phyloP scores from a whole-genome alignment of 73 alveolate genomes.

The Tetrahymena thermophila region DNA sequence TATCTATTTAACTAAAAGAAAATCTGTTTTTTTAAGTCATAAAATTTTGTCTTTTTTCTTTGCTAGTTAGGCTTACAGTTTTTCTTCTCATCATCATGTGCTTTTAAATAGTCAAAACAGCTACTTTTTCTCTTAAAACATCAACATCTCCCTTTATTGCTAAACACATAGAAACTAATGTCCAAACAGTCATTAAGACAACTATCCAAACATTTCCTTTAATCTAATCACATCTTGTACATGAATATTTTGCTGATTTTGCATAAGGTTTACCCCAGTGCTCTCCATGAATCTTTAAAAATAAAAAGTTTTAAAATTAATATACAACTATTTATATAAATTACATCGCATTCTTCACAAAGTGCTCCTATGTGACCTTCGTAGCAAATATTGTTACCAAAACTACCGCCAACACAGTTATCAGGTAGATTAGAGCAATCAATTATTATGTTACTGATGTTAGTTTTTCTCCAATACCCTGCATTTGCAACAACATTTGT shows the following conservation, averaged over 20 bases:
- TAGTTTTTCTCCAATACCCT: background rate
- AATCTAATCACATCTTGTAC: background rate
- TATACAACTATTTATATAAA: background rate
- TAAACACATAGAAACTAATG: background rate
- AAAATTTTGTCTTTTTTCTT: background rate
- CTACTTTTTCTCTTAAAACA: background rate
- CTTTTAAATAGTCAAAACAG: background rate
- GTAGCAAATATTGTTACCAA: slow-evolving; percentile 8
- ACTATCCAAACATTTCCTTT: background rate
- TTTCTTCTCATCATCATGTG: background rate
- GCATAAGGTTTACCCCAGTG: background rate
- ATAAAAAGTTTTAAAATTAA: background rate
- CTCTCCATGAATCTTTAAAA: background rate
- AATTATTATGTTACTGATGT: background rate
- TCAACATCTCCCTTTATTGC: slow-evolving; percentile 6
- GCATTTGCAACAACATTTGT: background rate
- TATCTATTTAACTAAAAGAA: background rate
- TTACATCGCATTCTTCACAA: slow-evolving; percentile 36
- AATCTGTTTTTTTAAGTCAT: background rate
- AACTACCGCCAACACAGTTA: slow-evolving; percentile 23
- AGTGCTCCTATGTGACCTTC: slow-evolving; percentile 38
- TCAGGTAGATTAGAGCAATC: background rate
- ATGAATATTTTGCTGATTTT: slow-evolving; percentile 7
- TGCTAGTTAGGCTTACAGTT: background rate
- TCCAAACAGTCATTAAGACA: slow-evolving; percentile 6